Base-by-base conservation (phyloP, 23 red algal genomes). In the Agarophyton chilense region DNA sequence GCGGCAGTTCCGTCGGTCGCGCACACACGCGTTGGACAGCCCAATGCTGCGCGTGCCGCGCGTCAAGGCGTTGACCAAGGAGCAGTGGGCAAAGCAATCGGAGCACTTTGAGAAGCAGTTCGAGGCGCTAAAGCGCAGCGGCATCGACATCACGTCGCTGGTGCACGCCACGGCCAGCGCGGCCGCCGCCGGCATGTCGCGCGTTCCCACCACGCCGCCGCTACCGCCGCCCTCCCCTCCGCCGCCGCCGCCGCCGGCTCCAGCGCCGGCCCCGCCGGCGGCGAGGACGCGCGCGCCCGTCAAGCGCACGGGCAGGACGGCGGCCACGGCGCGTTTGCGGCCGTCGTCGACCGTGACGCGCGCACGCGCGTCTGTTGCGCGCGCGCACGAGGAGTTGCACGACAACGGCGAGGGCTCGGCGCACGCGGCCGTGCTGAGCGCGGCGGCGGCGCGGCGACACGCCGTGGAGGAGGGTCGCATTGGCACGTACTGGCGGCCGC, bases 71-170 rank as follows among this genome's bases (percentile, higher is more conserved):
- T 14, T 74, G 22, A 11, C 40, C 21, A 38, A 38, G 43, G 21
- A 74, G 68, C 40, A 74, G 24, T 74, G 39, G 39, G 43, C 38
- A 26, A 22, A 29, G 21, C 39, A 74, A 25, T 74, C 68, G 22
- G 12, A 74, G 68, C 39, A 21, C 40, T 74, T 74, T 39, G 21
- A 12, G 39, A 47, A 74, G 39, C 68, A 46, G 39, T 74, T 39
- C 41, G 39, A 24, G 8, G 39, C 68, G n/a, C 41, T 74, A 2
- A 39, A 25, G 8, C 9, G 47, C 7, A 38, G 43, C 38, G 68
- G 68, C 68, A 47, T 74, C 41, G 25, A 74, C 68, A 74, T 74
- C 21, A 33, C 33, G 18, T 39, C 68, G 21, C 68, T 74, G 3
- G 68, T 74, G n/a, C 41, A 21, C 39, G 68, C 68, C 39, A 74